These are phyloP conservation scores for Chondrostereum purpureum DNA, from an alignment of 1,284 basidiomycete genomes.

Conservation along the genomic window DNA sequence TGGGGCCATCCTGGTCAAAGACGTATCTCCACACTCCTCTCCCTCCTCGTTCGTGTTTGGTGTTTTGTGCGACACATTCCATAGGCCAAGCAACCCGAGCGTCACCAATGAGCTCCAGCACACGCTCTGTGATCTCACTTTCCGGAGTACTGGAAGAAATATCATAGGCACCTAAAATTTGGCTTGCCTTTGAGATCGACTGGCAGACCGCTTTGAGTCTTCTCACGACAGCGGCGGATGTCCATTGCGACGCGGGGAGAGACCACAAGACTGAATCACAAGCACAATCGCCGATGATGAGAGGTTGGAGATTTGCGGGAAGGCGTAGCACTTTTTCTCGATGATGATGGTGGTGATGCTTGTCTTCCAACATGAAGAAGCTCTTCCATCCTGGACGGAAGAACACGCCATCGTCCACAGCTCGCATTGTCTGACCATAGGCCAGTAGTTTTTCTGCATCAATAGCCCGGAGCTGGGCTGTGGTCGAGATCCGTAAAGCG, in stretches of 20 bases:
- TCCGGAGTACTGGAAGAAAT: constrained; percentile 49
- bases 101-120: constrained; percentile 67
- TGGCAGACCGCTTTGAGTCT: constrained; percentile 68
- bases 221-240: constrained; percentile 48
- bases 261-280: constrained; percentile 61
- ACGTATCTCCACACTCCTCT: constrained; percentile 66
- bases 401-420: constrained; percentile 62
- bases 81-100: constrained; percentile 70
- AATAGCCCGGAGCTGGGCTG: constrained; percentile 55
- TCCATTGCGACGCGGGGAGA: constrained; percentile 53
- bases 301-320: constrained; percentile 44
- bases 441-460: constrained; percentile 49
- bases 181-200: constrained; percentile 52
- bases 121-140: constrained; percentile 56
- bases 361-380: constrained; percentile 34
- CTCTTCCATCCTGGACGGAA: constrained; percentile 56
- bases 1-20: constrained; percentile 71
- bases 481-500: constrained; percentile 39
- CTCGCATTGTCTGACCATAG: constrained; percentile 42
- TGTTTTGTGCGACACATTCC: constrained; percentile 47
- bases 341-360: constrained; percentile 20
- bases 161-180: constrained; percentile 62
- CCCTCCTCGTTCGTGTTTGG: constrained; percentile 41
- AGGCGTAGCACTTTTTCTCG: constrained; percentile 11
- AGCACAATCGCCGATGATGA: constrained; percentile 70